Base-by-base conservation (phyloP, 768 basidiomycete species). In the Cyathus striatus region DNA sequence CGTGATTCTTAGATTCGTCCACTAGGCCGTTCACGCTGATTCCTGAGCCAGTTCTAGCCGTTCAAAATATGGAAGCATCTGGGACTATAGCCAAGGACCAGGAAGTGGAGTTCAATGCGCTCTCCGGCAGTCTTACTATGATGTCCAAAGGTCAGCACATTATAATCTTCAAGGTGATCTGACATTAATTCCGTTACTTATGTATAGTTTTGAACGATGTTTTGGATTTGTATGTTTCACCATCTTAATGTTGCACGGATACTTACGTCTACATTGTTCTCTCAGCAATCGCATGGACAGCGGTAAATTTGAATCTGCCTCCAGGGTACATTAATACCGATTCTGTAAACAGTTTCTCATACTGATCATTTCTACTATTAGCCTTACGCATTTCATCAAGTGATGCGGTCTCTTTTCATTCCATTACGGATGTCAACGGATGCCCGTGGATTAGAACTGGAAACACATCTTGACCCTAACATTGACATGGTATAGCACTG, bases 61-160 rank as follows among this genome's bases (percentile, higher is more conserved):
- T 94, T 14, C 93, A 96, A 65, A 95, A 97, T 55, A 83, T 95
- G 76, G 83, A 87, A 47, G 90, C 88, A 1, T 79, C 80, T 1
- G 79, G 84, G 6, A 75, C 78, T 1, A 76, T 95, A 35, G 73
- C 76, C 2, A 81, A 78, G 49, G 79, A 83, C 26, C 85, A 92
- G 54, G 82, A 86, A 48, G 81, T 94, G 44, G 92, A 96, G 67
- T 92, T 93, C 56, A 82, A 81, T 53, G 93, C 89, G 5, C 72
- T 93, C 14, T 80, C 81, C 52, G 86, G 86, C 2, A 86, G 83
- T 53, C 63, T 93, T 39, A 82, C 78, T 44, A 89, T 90, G 84
- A 93, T 93, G 92, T 81, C 82, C 26, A 88, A 90, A 72, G 86
- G 85, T 76, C 27, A 27, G 67, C 49, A 12, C 27, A 42, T 30